These are phyloP conservation scores for Colletotrichum limetticola DNA, from an alignment of 2,329 filamentous ascomycete genomes.

Conservation along the genomic window DNA sequence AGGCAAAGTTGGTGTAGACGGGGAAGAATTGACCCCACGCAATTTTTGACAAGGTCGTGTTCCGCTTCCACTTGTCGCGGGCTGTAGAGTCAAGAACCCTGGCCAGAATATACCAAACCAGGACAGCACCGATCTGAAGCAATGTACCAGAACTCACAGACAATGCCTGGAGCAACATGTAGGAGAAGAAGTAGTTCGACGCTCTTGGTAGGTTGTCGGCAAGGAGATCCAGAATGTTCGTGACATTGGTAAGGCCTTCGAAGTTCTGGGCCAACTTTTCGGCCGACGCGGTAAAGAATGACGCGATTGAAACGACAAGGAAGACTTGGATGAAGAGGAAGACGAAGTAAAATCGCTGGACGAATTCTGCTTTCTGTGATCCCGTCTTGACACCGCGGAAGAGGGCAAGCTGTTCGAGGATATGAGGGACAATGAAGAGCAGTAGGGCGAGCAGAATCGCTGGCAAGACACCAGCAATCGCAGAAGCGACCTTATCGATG, in stretches of 20 bases:
- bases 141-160: conserved; percentile 91
- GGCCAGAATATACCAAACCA: conserved; percentile 84
- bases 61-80: conserved; percentile 84
- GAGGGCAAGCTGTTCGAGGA: conserved; percentile 78
- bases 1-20: conserved; percentile 95
- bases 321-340: conserved; percentile 97
- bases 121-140: conserved; percentile 81
- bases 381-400: conserved; percentile 87
- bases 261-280: conserved; percentile 68
- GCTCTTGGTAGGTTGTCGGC: conserved; percentile 85
- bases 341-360: conserved; percentile 91
- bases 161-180: conserved; percentile 95
- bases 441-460: conserved; percentile 80
- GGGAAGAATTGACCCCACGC: conserved; percentile 96
- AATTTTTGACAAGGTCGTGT: conserved; percentile 80
- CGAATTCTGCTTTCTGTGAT: conserved; percentile 80
- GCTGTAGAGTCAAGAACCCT: conserved; percentile 86
- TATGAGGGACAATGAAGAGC: conserved; percentile 82
- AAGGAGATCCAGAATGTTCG: conserved; percentile 75
- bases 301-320: conserved; percentile 88
- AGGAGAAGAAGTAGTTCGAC: conserved; percentile 98
- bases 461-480: conserved; percentile 87
- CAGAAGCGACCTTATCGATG: conserved; percentile 70
- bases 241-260: conserved; percentile 61
- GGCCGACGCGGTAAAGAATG: conserved; percentile 74